Evolutionary conservation across 371 early-diverging fungal genomes (phyloP).

Genomic region (Rhizomucor pusillus): DNA sequence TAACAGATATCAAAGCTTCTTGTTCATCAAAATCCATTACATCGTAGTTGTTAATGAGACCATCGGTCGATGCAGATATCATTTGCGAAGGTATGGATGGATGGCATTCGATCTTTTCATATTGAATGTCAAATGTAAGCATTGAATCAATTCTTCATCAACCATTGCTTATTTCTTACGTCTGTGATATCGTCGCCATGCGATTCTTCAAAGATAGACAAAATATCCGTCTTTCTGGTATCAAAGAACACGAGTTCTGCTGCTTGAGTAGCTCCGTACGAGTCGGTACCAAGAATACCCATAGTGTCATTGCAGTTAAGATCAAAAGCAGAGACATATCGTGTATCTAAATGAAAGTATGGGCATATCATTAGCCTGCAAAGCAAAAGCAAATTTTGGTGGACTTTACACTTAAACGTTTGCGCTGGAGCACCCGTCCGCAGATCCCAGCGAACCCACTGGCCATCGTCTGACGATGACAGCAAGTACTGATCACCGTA

Average conservation of each 20-base stretch:
- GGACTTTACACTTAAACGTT: conserved; percentile 57
- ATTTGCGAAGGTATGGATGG: conserved; percentile 58
- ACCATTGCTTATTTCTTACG: conserved; percentile 11
- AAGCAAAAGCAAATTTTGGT: too few relatives aligned
- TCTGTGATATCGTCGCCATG: conserved; percentile 92
- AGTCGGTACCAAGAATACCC: conserved; percentile 75
- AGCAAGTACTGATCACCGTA: conserved; percentile 61
- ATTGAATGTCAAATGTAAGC: background rate
- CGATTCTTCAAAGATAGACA: conserved; percentile 72
- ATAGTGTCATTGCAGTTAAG: conserved; percentile 61
- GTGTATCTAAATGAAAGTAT: background rate
- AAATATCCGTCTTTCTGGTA: conserved; percentile 37
- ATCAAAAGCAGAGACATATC: conserved; percentile 59
- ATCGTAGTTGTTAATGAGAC: conserved; percentile 74
- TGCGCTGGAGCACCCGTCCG: conserved; percentile 54
- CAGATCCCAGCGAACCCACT: conserved; percentile 72
- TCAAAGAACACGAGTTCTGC: conserved; percentile 80
- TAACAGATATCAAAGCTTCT: conserved; percentile 78
- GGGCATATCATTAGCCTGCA: too few relatives aligned
- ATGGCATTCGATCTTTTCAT: conserved; percentile 71
- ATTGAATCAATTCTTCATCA: too few relatives aligned
- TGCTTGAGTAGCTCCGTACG: conserved; percentile 44
- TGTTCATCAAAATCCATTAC: conserved; percentile 78
- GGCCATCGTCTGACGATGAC: conserved; percentile 63
- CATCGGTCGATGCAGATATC: conserved; percentile 75